These are phyloP conservation scores for Pinus albicaulis DNA, from an alignment of 75 land plant genomes.

Conservation along the genomic window DNA sequence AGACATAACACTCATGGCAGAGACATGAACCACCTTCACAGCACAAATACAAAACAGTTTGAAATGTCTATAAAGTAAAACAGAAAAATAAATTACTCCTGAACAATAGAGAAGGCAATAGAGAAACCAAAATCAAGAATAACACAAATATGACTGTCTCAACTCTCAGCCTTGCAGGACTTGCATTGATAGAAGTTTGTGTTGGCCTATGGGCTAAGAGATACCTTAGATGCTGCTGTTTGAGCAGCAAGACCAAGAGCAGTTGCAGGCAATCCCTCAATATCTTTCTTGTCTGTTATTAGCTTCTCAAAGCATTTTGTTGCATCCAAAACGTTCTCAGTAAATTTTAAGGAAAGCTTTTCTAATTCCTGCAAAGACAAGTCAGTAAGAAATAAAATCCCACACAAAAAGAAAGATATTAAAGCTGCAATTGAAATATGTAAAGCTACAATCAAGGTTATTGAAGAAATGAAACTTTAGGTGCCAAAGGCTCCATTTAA, in stretches of 20 bases:
- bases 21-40: background rate
- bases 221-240: conserved; percentile 69
- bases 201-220: background rate
- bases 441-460: background rate
- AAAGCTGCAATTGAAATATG: background rate
- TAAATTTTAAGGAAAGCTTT: conserved; percentile 63
- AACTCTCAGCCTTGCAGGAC: background rate
- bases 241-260: conserved; percentile 74
- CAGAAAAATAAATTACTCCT: background rate
- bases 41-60: background rate
- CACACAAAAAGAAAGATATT: background rate
- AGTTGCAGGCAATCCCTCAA: conserved; percentile 71
- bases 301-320: conserved; percentile 71
- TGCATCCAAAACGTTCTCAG: conserved; percentile 75
- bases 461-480: background rate
- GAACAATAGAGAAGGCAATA: background rate
- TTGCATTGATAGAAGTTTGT: background rate
- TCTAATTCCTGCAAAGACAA: conserved; percentile 56
- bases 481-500: background rate
- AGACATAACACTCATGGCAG: background rate
- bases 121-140: background rate
- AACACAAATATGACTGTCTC: background rate
- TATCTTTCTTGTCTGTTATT: conserved; percentile 54
- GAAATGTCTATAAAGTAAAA: background rate
- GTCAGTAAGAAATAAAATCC: background rate